Base-by-base conservation (phyloP, 805 yeast genomes). In the Metschnikowia bowlesiae region DNA sequence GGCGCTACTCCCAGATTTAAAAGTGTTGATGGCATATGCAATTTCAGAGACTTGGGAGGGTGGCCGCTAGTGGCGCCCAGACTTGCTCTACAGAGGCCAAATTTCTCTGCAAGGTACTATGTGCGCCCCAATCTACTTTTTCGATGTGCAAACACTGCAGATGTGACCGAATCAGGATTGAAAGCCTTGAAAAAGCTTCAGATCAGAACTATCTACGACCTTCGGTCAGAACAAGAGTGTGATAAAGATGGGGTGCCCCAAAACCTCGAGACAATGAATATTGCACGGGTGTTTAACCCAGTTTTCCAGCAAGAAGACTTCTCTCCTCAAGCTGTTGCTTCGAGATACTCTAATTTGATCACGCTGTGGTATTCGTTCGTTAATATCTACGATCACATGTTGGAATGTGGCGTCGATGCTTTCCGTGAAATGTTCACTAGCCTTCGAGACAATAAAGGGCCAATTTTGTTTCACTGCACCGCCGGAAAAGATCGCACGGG, bases 401-500 rank as follows among this genome's bases (percentile, higher is more conserved):
- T 88, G 46, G 68, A 63, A 4, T 58, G 67, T 22, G 90, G 89
- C 0, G 63, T 66, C 0, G 63, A 59, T 4, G 70, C 80, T 5
- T 84, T 78, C 61, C 72, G 68, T 42, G 62, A 63, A 8, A 75
- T 88, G 32, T 79, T 87, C 58, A 64, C 68, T 43, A 80, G 73
- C 59, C 69, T 89, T 43, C 70, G 83, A 42, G 88, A 85, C 50
- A 70, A 68, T 18, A 53, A 59, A 16, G 42, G 31, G 22, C 71
- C 75, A 7, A 68, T 89, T 51, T 66, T 85, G 8, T 80, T 83
- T 64, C 92, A 87, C 62, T 89, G 96, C 67, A 81, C 91, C 4
- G 92, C 92, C 1, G 96, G 96, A 2, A 89, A 88, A 64, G 96
- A 89, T 63, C 76, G 96, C 40, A 88, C 96, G 0, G 96, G 96